phyloP scores from a whole-genome alignment of 192 early-diverging fungal species.

The Coemansia sp. region DNA sequence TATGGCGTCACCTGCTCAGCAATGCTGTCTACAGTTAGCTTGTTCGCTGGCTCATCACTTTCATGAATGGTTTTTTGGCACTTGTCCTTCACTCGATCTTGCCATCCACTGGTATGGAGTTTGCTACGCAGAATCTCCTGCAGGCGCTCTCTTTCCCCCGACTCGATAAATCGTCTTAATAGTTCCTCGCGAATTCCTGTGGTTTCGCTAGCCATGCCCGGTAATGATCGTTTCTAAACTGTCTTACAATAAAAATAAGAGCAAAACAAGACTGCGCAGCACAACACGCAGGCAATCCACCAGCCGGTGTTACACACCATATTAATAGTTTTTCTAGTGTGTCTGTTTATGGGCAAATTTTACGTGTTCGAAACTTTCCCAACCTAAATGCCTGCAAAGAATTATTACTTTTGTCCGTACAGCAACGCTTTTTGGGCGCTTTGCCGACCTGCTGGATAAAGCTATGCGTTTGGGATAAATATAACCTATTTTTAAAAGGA shows the following conservation, averaged over 20 bases:
- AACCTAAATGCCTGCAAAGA: too few species aligned
- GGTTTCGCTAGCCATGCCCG: constrained; percentile 16
- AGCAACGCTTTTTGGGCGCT: too few species aligned
- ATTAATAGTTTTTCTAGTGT: too few species aligned
- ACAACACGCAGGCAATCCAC: background rate
- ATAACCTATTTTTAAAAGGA: too few species aligned
- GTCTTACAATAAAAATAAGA: constrained; percentile 6
- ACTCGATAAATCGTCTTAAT: constrained; percentile 50
- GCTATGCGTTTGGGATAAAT: too few species aligned
- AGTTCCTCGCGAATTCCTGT: constrained; percentile 49
- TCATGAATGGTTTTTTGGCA: constrained; percentile 48
- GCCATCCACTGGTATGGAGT: constrained; percentile 51
- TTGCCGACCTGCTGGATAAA: too few species aligned
- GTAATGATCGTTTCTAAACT: constrained; percentile 10
- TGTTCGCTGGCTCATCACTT: constrained; percentile 22
- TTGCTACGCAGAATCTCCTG: constrained; percentile 53
- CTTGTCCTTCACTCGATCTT: constrained; percentile 52
- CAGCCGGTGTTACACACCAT: too few species aligned
- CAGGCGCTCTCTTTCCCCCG: constrained; percentile 52
- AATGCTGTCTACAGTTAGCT: constrained; percentile 45
- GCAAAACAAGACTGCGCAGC: background rate
- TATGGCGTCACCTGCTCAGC: constrained; percentile 49
- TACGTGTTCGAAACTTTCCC: too few species aligned
- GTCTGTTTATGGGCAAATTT: too few species aligned
- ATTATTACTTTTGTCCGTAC: too few species aligned